These are phyloP conservation scores for Candida pini DNA, from an alignment of 805 yeast genomes.

Conservation along the genomic window DNA sequence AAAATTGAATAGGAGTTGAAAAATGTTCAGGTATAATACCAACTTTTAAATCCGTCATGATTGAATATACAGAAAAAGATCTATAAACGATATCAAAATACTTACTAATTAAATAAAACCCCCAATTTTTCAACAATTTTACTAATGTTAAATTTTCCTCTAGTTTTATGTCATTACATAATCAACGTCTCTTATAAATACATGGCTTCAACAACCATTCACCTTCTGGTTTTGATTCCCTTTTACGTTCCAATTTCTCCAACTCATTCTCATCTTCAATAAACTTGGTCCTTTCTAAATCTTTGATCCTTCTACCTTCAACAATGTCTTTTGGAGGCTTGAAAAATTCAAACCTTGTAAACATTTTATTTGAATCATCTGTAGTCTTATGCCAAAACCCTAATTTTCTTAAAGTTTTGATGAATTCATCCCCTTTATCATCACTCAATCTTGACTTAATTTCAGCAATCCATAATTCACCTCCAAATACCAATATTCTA, in stretches of 20 bases:
- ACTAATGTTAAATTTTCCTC: too few relatives aligned
- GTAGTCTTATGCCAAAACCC: conserved; percentile 89
- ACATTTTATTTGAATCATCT: conserved; percentile 87
- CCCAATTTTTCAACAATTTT: too few relatives aligned
- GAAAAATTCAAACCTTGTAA: conserved; percentile 89
- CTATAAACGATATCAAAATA: too few relatives aligned
- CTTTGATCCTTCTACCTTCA: conserved; percentile 54
- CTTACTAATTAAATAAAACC: too few relatives aligned
- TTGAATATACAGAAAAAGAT: too few relatives aligned
- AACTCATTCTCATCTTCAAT: conserved; percentile 59
- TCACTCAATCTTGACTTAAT: conserved; percentile 89
- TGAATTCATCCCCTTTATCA: conserved; percentile 72
- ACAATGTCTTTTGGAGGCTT: conserved; percentile 72
- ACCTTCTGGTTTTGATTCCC: conserved; percentile 62
- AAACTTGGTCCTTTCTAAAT: conserved; percentile 60
- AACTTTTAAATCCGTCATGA: conserved; percentile 37
- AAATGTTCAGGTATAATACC: conserved; percentile 93
- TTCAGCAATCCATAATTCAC: conserved; percentile 97
- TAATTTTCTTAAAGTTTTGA: conserved; percentile 61
- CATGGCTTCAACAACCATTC: conserved; percentile 93
- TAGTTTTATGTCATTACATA: too few relatives aligned
- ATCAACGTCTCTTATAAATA: conserved; percentile 78
- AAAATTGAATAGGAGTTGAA: conserved; percentile 79
- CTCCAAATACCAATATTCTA: conserved; percentile 80
- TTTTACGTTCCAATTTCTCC: conserved; percentile 52